Evolutionary conservation across 768 basidiomycete species (phyloP), one percentile per base, ranked within the genome.

Genomic region (Leucogyrophana mollusca): DNA sequence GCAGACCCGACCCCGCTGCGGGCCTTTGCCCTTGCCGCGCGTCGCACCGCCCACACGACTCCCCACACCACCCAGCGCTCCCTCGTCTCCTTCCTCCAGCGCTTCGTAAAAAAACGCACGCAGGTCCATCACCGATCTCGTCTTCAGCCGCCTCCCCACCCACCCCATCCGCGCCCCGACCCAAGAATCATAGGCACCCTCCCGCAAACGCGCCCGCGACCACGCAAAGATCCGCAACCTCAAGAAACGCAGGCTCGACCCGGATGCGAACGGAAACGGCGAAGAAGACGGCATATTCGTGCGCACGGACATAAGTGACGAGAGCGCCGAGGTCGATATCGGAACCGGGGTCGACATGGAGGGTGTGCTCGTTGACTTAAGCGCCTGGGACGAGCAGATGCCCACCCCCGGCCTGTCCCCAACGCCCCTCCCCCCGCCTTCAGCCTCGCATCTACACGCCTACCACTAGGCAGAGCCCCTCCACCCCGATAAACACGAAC

Each of bases 311-410:
- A 58, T 74, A 3, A 79, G 74, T 22, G 83, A 85, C 47, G 82
- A 85, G 57, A 82, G 73, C 45, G 71, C 66, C 38, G 78, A 82
- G 33, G 80, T 85, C 9, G 82, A 86, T 50, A 72, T 84, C 24
- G 72, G 67, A 4, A 50, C 67, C 20, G n/a, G n/a, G n/a, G n/a
- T n/a, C n/a, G n/a, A n/a, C n/a, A n/a, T n/a, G n/a, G n/a, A n/a
- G n/a, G n/a, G n/a, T n/a, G n/a, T n/a, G n/a, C n/a, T n/a, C n/a
- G n/a, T n/a, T n/a, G n/a, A n/a, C n/a, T n/a, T n/a, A n/a, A n/a
- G n/a, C n/a, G n/a, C n/a, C n/a, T n/a, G n/a, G n/a, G n/a, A n/a
- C n/a, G n/a, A n/a, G n/a, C n/a, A n/a, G n/a, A n/a, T n/a, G n/a
- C n/a, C n/a, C n/a, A n/a, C n/a, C n/a, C n/a, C n/a, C 18, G 9